Evolutionary conservation across 2,329 filamentous ascomycete genomes (phyloP).

Genomic region (Pyricularia pennisetigena): DNA sequence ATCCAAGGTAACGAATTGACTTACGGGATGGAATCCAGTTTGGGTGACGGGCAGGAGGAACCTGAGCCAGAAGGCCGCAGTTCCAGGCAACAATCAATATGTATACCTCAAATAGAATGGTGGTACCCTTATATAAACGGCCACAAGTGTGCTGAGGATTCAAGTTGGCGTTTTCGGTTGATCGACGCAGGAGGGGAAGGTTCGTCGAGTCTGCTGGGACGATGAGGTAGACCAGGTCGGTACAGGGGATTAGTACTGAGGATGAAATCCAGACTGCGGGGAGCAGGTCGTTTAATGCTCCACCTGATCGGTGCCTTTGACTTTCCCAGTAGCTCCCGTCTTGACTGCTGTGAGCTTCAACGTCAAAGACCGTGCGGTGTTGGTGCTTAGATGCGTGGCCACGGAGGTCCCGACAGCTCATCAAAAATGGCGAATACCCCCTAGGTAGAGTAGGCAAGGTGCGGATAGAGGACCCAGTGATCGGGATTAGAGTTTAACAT

Average conservation of each 20-base stretch:
- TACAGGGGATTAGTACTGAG: not conserved
- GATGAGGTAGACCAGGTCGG: not conserved
- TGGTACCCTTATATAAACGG: not conserved
- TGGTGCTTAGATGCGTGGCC: not conserved
- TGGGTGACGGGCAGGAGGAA: conserved; percentile 1
- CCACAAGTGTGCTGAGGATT: not conserved
- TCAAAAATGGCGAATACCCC: not conserved
- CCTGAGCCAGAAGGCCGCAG: conserved; percentile 3
- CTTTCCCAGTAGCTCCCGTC: not conserved
- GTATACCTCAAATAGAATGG: not conserved
- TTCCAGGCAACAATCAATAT: not conserved
- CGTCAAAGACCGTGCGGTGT: not conserved
- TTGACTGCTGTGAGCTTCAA: not conserved
- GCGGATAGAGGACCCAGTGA: not conserved
- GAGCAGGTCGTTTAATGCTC: not conserved
- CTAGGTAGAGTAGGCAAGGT: not conserved
- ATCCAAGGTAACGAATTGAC: not conserved
- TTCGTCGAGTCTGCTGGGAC: not conserved
- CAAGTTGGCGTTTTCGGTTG: not conserved
- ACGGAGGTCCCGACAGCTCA: not conserved
- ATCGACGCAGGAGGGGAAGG: not conserved
- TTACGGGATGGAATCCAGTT: conserved; percentile 6
- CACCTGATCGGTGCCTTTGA: not conserved
- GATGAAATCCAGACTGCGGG: not conserved
- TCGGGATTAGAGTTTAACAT: not conserved